Evolutionary conservation across 2,329 filamentous ascomycete genomes (phyloP), one percentile per base, ranked within the genome.

Genomic region (Grosmannia serpens): DNA sequence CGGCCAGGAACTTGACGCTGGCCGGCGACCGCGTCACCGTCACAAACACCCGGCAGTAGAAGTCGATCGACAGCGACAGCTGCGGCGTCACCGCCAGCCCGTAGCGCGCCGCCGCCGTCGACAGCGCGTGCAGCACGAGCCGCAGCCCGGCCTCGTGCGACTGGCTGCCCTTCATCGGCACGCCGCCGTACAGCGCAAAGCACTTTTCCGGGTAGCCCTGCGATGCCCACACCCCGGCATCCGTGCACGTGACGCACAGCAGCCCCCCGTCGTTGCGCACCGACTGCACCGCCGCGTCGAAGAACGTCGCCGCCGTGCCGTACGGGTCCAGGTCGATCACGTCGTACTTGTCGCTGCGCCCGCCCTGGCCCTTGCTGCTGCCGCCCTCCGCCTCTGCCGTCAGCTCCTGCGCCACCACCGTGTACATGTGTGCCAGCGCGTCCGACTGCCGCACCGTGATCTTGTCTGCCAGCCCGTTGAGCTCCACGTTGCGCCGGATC

Each of bases 321-420:
- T 99, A 99, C 0, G 94, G 94, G 69, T 99, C 94, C 33, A 99
- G 80, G 69, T 99, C 94, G 63, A 99, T 94, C 26, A 96, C 91
- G 70, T 97, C 89, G 70, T 95, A 99, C 67, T 84, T 79, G 62
- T 75, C 73, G 35, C 71, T 69, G 55, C 22, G 35, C 69, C 26
- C 68, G 29, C 26, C 11, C 13, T 29, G 11, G 65, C 59, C 13
- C 15, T 31, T 73, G 67, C 60, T 75, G 70, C 38, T 22, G 35
- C 35, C n/a, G 73, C 65, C 65, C 41, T 4, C 41, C 20, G 41
- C 41, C 41, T 44, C 41, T 20, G 7, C 6, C 41, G 78, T 71
- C 41, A 80, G 69, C 57, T 79, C 77, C 44, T 78, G 72, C 8
- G 83, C 80, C 52, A 87, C 77, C 57, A 83, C 75, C 61, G 80